Evolutionary conservation across 1,139 yeast species (phyloP).

Genomic region (Williopsis jadinii): DNA sequence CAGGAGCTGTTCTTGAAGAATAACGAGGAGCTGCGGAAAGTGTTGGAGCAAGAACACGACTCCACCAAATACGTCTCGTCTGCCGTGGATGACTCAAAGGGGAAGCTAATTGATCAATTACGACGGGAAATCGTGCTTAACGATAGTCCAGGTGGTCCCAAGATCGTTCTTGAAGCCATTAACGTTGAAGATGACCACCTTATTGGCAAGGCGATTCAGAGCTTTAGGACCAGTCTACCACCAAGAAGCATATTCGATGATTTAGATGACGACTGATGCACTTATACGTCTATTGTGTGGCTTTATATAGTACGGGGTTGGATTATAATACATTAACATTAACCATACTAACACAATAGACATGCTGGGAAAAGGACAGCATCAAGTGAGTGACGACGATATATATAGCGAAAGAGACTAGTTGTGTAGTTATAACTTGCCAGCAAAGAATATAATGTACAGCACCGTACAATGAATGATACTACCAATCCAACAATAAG

Average conservation of each 20-base stretch:
- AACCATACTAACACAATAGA: too few species aligned
- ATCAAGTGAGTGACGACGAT: too few species aligned
- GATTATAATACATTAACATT: too few species aligned
- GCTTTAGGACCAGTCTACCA: constrained; percentile 24
- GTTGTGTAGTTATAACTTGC: too few species aligned
- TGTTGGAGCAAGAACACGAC: constrained; percentile 9
- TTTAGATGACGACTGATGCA: constrained; percentile 8
- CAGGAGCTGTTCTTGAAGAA: constrained; percentile 15
- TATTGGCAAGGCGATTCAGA: constrained; percentile 18
- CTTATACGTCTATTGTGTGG: neutral
- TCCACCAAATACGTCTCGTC: constrained; percentile 5
- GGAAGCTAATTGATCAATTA: constrained; percentile 3
- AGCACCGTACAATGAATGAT: too few species aligned
- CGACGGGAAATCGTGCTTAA: constrained; percentile 17
- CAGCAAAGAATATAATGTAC: too few species aligned
- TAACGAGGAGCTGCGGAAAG: constrained; percentile 12
- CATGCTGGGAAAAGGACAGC: too few species aligned
- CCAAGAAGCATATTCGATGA: constrained; percentile 31
- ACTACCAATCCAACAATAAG: too few species aligned
- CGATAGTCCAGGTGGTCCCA: constrained; percentile 16
- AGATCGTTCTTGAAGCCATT: constrained; percentile 19
- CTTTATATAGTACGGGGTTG: too few species aligned
- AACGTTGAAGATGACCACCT: constrained; percentile 20
- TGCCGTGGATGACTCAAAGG: neutral
- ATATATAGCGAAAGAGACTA: too few species aligned